Evolutionary conservation across 1,139 yeast species (phyloP), one percentile per base, ranked within the genome.

Genomic region (Sugiyamaella grinbergsii): DNA sequence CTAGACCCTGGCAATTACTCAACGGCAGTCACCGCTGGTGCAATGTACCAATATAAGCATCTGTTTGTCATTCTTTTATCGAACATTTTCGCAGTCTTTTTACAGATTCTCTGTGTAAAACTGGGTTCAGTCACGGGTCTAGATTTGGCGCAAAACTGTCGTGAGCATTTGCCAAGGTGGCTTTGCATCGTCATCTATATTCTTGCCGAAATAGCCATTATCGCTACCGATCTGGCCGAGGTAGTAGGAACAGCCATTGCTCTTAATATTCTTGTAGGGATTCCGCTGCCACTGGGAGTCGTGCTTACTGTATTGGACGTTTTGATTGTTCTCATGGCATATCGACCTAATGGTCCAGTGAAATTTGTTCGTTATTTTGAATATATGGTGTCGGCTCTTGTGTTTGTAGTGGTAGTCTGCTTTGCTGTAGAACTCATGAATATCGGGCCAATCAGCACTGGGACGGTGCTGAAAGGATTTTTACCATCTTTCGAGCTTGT

Each of bases 1-100:
- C 88, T 93, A 86, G 98, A 93, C 64, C 98, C 98, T 1, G 98
- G 98, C 1, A 93, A 93, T 70, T 93, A 91, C 70, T 85, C 96
- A 28, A 89, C 98, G 2, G 93, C 95, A 33, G 96, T 93, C 26
- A 85, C 96, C 4, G 95, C 94, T 19, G 96, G 96, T 50, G 90
- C 96, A 13, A 83, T 85, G 45, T 91, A 84, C 69, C 82, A 86
- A 66, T 93, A 88, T 70, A 83, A 86, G 60, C 75, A 93, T 51
- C 71, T 93, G 24, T 93, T 93, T 65, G 82, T 89, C 50, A 81
- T 93, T 8, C 76, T 90, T 49, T 69, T 91, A 24, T 85, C 96
- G 19, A 93, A 91, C 66, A 73, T 93, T 54, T 81, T 93, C 68
- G 98, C 98, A 1, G 85, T 91, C 2, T 77, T 90, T 53, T 72